phyloP scores from a whole-genome alignment of 2,329 filamentous ascomycete genomes.

The Proliferodiscus dingleyae region DNA sequence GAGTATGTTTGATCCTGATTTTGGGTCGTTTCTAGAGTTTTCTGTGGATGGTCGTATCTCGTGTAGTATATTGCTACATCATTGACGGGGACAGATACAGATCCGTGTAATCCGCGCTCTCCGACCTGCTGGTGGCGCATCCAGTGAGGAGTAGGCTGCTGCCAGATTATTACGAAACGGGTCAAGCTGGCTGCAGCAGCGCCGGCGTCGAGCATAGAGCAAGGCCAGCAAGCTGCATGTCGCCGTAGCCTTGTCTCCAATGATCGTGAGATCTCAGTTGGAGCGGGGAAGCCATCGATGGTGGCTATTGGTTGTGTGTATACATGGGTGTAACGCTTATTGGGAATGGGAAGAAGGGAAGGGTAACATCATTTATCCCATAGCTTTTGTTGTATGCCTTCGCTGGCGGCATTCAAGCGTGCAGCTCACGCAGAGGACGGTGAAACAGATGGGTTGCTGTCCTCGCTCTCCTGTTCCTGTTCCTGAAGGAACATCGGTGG shows the following conservation, averaged over 20 bases:
- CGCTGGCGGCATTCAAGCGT: constrained; percentile 2
- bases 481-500: background rate
- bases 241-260: constrained; percentile 20
- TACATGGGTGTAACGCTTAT: constrained; percentile 17
- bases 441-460: background rate
- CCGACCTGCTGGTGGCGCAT: background rate
- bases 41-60: background rate
- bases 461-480: background rate
- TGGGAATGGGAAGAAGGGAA: constrained; percentile 7
- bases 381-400: too few species aligned
- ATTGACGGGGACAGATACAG: background rate
- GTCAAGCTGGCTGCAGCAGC: background rate
- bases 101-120: background rate
- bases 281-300: constrained; percentile 20
- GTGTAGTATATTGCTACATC: background rate
- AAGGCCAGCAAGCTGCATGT: constrained; percentile 21
- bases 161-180: background rate
- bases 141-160: background rate
- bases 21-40: background rate
- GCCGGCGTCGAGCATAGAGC: constrained; percentile 17
- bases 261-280: constrained; percentile 12
- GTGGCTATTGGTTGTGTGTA: constrained; percentile 23
- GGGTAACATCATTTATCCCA: constrained; percentile 10
- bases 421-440: background rate
- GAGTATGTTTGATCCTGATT: background rate